Evolutionary conservation across 306 rosid species (phyloP).

Genomic region (Corylus avellana): DNA sequence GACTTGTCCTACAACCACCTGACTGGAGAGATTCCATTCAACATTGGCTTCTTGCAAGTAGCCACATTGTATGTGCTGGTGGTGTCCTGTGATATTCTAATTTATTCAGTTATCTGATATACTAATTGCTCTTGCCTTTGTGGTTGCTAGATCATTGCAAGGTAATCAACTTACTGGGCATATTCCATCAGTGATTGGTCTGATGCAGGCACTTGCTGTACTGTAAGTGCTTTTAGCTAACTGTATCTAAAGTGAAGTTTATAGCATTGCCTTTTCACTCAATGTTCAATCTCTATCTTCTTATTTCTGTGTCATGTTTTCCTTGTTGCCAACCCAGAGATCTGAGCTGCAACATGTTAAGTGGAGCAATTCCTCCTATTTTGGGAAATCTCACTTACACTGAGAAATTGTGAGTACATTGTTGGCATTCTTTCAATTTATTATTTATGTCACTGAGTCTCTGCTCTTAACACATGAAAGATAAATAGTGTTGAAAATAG

Average conservation of each 20-base stretch:
- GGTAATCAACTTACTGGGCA: constrained; percentile 83
- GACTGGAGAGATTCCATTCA: constrained; percentile 83
- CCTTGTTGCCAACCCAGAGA: constrained; percentile 53
- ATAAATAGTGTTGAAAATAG: background rate
- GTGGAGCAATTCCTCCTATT: constrained; percentile 82
- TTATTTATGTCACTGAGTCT: background rate
- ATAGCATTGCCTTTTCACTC: background rate
- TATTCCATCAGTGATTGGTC: constrained; percentile 87
- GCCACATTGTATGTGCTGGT: constrained; percentile 70
- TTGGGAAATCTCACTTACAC: constrained; percentile 89
- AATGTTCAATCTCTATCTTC: background rate
- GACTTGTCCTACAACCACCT: constrained; percentile 81
- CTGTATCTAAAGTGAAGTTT: constrained; percentile 16
- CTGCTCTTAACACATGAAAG: background rate
- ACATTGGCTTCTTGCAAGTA: constrained; percentile 88
- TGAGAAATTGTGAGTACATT: constrained; percentile 76
- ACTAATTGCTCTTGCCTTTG: constrained; percentile 19
- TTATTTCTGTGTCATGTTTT: constrained; percentile 6
- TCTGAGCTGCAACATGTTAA: constrained; percentile 79
- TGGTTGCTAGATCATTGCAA: constrained; percentile 74
- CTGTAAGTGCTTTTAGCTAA: constrained; percentile 56
- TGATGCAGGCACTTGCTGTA: constrained; percentile 99
- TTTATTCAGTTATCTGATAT: background rate
- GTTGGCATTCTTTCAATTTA: constrained; percentile 1
- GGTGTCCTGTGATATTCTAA: background rate